Base-by-base conservation (phyloP, 768 basidiomycete species). In the Macrolepiota dolichaula region DNA sequence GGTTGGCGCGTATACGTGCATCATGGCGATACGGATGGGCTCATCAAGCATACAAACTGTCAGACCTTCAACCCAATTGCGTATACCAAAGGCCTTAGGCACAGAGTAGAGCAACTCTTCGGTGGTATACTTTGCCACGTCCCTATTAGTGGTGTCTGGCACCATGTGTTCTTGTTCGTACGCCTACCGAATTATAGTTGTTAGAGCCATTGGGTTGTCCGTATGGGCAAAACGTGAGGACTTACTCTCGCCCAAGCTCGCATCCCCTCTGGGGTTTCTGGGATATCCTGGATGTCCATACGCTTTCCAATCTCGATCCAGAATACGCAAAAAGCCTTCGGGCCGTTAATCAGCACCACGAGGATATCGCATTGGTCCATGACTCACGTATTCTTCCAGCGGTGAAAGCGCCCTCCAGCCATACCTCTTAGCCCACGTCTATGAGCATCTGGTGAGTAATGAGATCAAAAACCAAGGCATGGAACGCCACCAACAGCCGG, bases 261-360 rank as follows among this genome's bases (percentile, higher is more conserved):
- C 57, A 82, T 64, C 2, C 67, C 77, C 17, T 77, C 72, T 13
- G 76, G 42, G 2, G 72, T 74, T 1, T 72, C 72, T 1, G 82
- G 83, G 42, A 84, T 80, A 63, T 78, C 74, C 49, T 70, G 64
- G 52, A 84, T 83, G 5, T 73, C 70, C 82, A 84, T 82, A 51
- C 75, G 69, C 42, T 66, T 65, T 3, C 81, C 81, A 13, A 83
- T 73, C 63, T 82, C 81, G 0, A 50, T 46, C 81, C 81, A 84
- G 62, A 76, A 77, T 1, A 77, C 67, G 58, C 71, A 81, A 27
- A 66, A 73, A 9, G 81, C 77, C 51, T 82, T 70, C 17, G 7
- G 27, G 46, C 22, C 11, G 9, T 36, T 3, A 4, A 13, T 60
- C 9, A 60, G 40, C 17, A 15, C 1, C 32, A 22, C 22, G 2